A percentile compares a stretch with the other conserved stretches of the same genome.
These are phyloP conservation scores for Ophiostoma quercus DNA, from an alignment of 2,329 filamentous ascomycete species.

Conservation along the genomic window DNA sequence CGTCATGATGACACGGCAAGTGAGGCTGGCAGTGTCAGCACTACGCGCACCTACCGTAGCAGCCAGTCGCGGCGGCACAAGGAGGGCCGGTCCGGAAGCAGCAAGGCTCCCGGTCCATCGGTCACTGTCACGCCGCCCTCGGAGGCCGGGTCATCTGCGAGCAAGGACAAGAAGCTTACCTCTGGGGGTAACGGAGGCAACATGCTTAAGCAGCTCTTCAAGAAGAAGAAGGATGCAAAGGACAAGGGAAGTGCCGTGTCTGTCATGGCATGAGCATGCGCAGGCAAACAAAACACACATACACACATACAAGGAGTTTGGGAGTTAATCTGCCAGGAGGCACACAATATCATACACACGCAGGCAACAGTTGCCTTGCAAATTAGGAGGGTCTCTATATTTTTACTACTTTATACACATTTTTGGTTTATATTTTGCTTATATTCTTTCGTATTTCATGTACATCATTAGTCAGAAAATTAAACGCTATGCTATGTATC, in stretches of 20 bases:
- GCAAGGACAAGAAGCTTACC: constrained; percentile 39
- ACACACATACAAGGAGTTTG: not conserved
- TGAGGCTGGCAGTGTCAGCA: constrained; percentile 31
- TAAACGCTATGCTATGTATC: not conserved
- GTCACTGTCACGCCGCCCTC: constrained; percentile 4
- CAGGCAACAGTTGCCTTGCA: constrained; percentile 10
- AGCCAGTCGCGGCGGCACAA: constrained; percentile 30
- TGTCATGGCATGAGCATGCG: constrained; percentile 28
- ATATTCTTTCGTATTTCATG: not conserved
- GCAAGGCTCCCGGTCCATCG: constrained; percentile 23
- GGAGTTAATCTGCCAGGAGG: not conserved
- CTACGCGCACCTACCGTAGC: constrained; percentile 20
- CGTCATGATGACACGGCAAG: constrained; percentile 27
- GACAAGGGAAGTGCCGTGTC: constrained; percentile 32
- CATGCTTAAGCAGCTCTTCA: constrained; percentile 56
- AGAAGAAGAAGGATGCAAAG: constrained; percentile 47
- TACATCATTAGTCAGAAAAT: not conserved
- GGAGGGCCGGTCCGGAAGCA: not conserved
- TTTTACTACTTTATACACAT: not conserved
- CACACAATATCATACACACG: not conserved
- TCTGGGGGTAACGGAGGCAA: constrained; percentile 32
- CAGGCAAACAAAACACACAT: not conserved
- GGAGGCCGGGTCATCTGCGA: not conserved
- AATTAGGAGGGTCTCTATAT: not conserved
- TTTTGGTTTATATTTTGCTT: not conserved